These are phyloP conservation scores for Nymphaea colorata DNA, from an alignment of 164 flowering plant species.

Conservation along the genomic window DNA sequence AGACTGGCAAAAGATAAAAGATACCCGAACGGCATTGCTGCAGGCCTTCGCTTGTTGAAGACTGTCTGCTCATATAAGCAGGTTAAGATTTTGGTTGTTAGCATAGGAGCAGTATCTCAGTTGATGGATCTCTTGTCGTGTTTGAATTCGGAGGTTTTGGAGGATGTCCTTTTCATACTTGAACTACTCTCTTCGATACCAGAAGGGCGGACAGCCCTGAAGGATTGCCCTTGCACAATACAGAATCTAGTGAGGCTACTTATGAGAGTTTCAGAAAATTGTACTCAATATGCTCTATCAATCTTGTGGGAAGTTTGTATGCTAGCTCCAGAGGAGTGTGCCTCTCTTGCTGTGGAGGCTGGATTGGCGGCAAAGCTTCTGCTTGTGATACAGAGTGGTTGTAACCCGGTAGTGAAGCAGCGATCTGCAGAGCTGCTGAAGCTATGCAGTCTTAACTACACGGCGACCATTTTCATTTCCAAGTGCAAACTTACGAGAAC, in stretches of 20 bases:
- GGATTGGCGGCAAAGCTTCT: constrained; percentile 84
- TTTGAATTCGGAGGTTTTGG: constrained; percentile 57
- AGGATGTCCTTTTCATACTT: constrained; percentile 47
- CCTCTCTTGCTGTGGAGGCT: constrained; percentile 61
- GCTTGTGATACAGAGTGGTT: constrained; percentile 87
- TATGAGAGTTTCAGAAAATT: constrained; percentile 71
- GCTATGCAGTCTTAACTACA: constrained; percentile 70
- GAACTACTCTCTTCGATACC: constrained; percentile 37
- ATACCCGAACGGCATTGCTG: constrained; percentile 25
- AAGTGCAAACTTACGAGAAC: constrained; percentile 96
- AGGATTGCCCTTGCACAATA: constrained; percentile 50
- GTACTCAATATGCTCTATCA: constrained; percentile 64
- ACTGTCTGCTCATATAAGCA: constrained; percentile 24
- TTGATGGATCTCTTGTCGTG: constrained; percentile 37
- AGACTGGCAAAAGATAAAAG: constrained; percentile 48
- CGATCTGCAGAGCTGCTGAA: constrained; percentile 72
- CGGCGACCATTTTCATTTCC: constrained; percentile 70
- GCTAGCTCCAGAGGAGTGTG: constrained; percentile 70
- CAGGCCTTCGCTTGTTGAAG: constrained; percentile 42
- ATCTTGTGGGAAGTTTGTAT: constrained; percentile 72
- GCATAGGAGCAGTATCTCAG: constrained; percentile 44
- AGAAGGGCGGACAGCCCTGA: constrained; percentile 55
- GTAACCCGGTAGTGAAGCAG: constrained; percentile 67
- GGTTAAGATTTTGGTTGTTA: constrained; percentile 28
- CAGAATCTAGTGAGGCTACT: constrained; percentile 55